A percentile compares a stretch with the other conserved stretches of the same genome.
Conservation (phyloP, 192 early-diverging fungal species). For the Gaertneriomyces semiglobifer region DNA sequence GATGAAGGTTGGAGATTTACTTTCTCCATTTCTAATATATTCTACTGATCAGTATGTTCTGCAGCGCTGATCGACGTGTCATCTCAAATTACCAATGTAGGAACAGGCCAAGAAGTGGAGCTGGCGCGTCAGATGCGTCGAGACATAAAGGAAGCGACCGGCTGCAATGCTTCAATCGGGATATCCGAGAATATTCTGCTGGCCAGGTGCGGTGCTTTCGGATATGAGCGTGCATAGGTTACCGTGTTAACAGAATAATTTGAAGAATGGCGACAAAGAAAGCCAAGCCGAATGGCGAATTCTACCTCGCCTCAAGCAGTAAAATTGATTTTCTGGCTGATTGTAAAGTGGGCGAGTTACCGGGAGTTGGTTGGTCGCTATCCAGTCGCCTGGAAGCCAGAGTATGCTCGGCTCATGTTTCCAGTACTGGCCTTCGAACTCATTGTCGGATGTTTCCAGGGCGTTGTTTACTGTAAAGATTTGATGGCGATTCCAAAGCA, state of each 20-base stretch:
- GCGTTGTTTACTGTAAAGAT: slow-evolving; percentile 25
- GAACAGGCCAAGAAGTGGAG: slow-evolving; percentile 17
- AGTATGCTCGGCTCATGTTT: too few species aligned
- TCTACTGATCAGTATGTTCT: too few species aligned
- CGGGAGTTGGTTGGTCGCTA: slow-evolving; percentile 60
- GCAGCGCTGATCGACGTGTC: slow-evolving; percentile 56
- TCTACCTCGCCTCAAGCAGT: slow-evolving; percentile 4
- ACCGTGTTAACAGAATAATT: slow-evolving; percentile 67
- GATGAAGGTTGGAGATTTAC: slow-evolving; percentile 67
- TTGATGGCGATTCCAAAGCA: slow-evolving; percentile 30
- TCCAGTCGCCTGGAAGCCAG: background rate
- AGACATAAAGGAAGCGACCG: slow-evolving; percentile 28
- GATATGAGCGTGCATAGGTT: slow-evolving; percentile 63
- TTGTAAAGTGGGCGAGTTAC: slow-evolving; percentile 42
- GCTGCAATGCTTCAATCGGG: background rate
- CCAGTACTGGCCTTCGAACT: too few species aligned
- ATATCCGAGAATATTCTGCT: too few species aligned
- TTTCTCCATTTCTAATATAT: too few species aligned
- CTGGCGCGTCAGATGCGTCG: slow-evolving; percentile 32
- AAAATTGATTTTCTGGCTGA: slow-evolving; percentile 15
- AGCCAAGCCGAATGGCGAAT: slow-evolving; percentile 68
- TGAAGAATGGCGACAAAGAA: slow-evolving; percentile 69
- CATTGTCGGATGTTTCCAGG: too few species aligned
- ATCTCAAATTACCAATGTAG: slow-evolving; percentile 24
- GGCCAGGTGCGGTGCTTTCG: background rate